These are phyloP conservation scores for Gossypium schwendimanii DNA, from an alignment of 441 rosid species.

Conservation along the genomic window DNA sequence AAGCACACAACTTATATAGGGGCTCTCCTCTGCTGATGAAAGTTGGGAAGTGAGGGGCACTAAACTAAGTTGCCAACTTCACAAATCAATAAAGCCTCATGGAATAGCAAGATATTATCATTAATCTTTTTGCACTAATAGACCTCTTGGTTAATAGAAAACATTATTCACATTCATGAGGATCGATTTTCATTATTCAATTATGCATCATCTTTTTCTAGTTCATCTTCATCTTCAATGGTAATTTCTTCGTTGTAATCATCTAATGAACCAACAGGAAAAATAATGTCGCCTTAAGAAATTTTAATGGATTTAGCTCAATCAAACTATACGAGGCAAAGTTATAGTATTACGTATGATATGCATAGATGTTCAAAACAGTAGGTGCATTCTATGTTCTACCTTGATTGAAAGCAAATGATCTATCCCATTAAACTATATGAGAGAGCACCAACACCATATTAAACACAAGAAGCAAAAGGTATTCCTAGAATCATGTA, in stretches of 20 bases:
- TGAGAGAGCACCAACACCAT: background rate
- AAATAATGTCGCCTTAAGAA: background rate
- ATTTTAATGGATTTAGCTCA: background rate
- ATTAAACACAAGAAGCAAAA: background rate
- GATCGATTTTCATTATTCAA: conserved; percentile 13
- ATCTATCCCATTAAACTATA: background rate
- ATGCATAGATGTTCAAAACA: background rate
- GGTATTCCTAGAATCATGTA: background rate
- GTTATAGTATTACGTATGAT: background rate
- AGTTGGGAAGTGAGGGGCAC: background rate
- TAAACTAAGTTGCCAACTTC: background rate
- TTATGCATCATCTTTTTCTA: conserved; percentile 58
- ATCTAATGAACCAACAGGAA: conserved; percentile 26
- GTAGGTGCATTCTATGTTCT: background rate
- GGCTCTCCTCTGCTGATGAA: background rate
- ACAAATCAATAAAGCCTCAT: background rate
- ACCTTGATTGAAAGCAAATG: background rate
- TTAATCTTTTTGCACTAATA: background rate
- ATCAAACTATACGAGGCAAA: background rate
- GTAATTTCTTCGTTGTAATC: conserved; percentile 64
- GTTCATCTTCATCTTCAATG: conserved; percentile 64
- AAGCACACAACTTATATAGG: too few relatives aligned
- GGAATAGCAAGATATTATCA: background rate
- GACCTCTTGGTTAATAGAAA: background rate
- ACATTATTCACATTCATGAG: background rate